Base-by-base conservation (phyloP, 768 basidiomycete species). In the Leccinum incarnatum region DNA sequence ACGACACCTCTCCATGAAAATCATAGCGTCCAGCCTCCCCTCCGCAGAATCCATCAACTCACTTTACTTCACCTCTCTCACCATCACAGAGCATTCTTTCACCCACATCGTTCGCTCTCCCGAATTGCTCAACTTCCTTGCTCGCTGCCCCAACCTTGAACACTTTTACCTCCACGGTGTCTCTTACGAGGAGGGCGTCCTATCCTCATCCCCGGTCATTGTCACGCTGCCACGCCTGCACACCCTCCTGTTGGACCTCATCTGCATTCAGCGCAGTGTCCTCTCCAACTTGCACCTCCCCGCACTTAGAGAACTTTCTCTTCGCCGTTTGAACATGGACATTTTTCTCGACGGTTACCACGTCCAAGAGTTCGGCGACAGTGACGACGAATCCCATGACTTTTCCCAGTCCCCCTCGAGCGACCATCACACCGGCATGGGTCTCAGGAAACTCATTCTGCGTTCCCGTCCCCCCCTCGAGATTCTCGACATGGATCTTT, bases 401-500 rank as follows among this genome's bases (percentile, higher is more conserved):
- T 89, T 79, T 63, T 91, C 90, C 4, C 87, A 87, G 66, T 89
- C 88, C 5, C 87, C 87, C 17, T 87, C 77, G 67, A 91, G 87
- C 55, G 90, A 91, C 69, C 85, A 81, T 51, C 87, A 87, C 21
- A 91, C 87, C 2, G 90, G 90, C 21, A 88, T 91, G 88, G 90
- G 90, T 11, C 73, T 92, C 21, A 84, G 90, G 29, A 79, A 75
- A 48, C 80, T 92, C 55, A 78, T 91, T 32, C 66, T 73, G 9
- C 82, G 86, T 10, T 86, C 80, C 57, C 75, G 75, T 51, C 90
- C 90, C 2, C 87, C 87, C 14, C 74, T 92, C 42, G 78, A 78
- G 51, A 71, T 84, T 32, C 80, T 91, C 23, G 81, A 87, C 67
- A 91, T 92, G 89, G 86, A 91, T 65, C 88, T 85, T 64, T 86